phyloP scores from a whole-genome alignment of 768 basidiomycete species.

The Pleurotus sapidus region DNA sequence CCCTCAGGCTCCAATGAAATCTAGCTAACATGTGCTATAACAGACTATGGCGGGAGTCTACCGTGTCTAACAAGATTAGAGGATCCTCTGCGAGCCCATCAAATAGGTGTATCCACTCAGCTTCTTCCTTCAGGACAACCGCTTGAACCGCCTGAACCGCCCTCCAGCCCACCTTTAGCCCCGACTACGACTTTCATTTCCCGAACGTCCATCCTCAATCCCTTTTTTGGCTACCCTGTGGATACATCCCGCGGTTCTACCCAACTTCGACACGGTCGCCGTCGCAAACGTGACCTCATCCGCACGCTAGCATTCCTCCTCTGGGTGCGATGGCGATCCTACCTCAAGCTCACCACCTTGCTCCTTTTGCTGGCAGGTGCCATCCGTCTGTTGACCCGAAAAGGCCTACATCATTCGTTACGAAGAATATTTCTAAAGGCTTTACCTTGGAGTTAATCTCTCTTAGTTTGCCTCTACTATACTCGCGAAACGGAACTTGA shows the following conservation, averaged over 20 bases:
- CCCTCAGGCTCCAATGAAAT: slow-evolving; percentile 6
- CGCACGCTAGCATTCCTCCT: slow-evolving; percentile 60
- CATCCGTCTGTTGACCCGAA: slow-evolving; percentile 23
- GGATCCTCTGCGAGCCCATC: slow-evolving; percentile 40
- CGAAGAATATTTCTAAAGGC: background rate
- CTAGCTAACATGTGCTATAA: slow-evolving; percentile 9
- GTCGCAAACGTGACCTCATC: slow-evolving; percentile 65
- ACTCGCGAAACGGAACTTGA: background rate
- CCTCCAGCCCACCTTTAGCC: slow-evolving; percentile 14
- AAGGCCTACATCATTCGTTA: slow-evolving; percentile 7
- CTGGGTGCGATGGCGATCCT: slow-evolving; percentile 62
- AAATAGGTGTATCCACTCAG: background rate
- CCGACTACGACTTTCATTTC: slow-evolving; percentile 33
- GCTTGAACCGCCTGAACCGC: slow-evolving; percentile 10
- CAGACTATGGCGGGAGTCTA: slow-evolving; percentile 70
- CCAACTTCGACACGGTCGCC: slow-evolving; percentile 56
- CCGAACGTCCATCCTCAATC: slow-evolving; percentile 62
- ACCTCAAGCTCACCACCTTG: slow-evolving; percentile 33
- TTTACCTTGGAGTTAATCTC: background rate
- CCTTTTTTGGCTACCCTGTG: slow-evolving; percentile 74
- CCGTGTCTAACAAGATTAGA: slow-evolving; percentile 47
- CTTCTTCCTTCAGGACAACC: slow-evolving; percentile 5
- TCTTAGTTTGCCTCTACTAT: background rate
- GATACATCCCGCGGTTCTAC: slow-evolving; percentile 33
- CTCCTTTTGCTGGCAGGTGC: slow-evolving; percentile 26